phyloP scores from a whole-genome alignment of 805 yeast genomes.

The Nematodospora valgi region DNA sequence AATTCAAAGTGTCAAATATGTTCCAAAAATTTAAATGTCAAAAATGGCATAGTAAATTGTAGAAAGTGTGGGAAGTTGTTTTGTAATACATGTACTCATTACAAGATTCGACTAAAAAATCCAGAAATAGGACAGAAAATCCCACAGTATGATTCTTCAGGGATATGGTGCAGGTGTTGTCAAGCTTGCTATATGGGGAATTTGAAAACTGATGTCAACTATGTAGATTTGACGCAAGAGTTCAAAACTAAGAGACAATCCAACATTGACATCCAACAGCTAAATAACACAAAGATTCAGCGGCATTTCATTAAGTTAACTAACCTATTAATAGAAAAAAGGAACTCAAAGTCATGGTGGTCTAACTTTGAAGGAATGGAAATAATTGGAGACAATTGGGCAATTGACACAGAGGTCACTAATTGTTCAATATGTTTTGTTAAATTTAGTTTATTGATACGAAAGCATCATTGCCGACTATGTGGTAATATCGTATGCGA shows the following conservation, averaged over 20 bases:
- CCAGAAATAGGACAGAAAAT: conserved; percentile 47
- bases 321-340: conserved; percentile 20
- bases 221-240: conserved; percentile 40
- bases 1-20: conserved; percentile 34
- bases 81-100: conserved; percentile 63
- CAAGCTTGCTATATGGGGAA: conserved; percentile 52
- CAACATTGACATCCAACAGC: conserved; percentile 45
- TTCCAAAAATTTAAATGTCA: conserved; percentile 39
- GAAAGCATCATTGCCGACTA: conserved; percentile 89
- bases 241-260: conserved; percentile 42
- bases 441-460: conserved; percentile 50
- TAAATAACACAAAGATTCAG: conserved; percentile 57
- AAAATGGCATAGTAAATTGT: conserved; percentile 65
- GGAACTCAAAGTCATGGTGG: conserved; percentile 2
- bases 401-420: conserved; percentile 7
- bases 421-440: conserved; percentile 64
- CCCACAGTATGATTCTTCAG: conserved; percentile 33
- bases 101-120: conserved; percentile 47
- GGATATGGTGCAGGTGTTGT: conserved; percentile 75
- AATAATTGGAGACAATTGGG: too few relatives aligned
- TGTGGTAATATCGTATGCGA: conserved; percentile 87
- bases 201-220: conserved; percentile 13
- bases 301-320: conserved; percentile 53
- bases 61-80: conserved; percentile 71
- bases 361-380: conserved; percentile 4